phyloP scores from a whole-genome alignment of 164 flowering plant species.

The Vitis labrusca region DNA sequence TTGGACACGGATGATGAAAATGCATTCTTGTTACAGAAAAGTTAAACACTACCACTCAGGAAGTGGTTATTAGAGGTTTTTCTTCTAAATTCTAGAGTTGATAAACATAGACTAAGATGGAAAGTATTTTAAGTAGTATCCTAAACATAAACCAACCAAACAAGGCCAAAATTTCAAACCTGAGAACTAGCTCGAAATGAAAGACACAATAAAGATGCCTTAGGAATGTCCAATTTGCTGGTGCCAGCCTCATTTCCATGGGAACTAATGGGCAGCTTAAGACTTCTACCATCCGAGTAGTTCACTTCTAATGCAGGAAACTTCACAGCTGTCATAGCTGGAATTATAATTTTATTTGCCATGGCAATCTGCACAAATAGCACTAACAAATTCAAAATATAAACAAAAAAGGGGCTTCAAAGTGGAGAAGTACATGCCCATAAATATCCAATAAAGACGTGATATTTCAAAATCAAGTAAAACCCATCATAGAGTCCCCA shows the following conservation, averaged over 20 bases:
- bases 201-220: conserved; percentile 78
- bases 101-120: not conserved
- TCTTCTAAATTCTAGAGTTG: not conserved
- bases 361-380: conserved; percentile 54
- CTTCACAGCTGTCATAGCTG: conserved; percentile 68
- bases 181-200: conserved; percentile 86
- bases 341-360: conserved; percentile 71
- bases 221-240: conserved; percentile 24
- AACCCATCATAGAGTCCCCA: too few species aligned
- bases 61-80: not conserved
- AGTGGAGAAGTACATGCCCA: too few species aligned
- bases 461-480: too few species aligned
- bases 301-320: conserved; percentile 72
- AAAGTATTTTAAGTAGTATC: not conserved
- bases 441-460: too few species aligned
- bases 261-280: conserved; percentile 53
- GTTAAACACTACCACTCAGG: not conserved
- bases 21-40: not conserved
- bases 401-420: not conserved
- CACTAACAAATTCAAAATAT: conserved; percentile 1
- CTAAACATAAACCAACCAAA: not conserved
- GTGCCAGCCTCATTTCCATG: conserved; percentile 29
- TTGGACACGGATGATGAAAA: not conserved
- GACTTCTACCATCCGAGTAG: conserved; percentile 56
- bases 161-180: conserved; percentile 37